phyloP scores from a whole-genome alignment of 345 rosid species.

The Camelina neglecta region DNA sequence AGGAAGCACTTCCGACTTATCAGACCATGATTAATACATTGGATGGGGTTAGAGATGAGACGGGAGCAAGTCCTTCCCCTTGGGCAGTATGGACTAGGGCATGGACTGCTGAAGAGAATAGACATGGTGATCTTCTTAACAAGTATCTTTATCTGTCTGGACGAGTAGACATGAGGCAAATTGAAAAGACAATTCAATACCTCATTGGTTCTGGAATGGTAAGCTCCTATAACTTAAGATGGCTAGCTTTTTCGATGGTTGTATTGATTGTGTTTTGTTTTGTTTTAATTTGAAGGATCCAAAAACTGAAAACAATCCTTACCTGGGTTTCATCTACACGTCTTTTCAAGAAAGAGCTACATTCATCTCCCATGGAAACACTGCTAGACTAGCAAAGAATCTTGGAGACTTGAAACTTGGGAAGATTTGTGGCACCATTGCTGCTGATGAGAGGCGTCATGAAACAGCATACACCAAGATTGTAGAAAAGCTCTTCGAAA shows the following conservation, averaged over 20 bases:
- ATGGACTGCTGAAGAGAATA: constrained; percentile 69
- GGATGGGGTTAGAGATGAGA: constrained; percentile 52
- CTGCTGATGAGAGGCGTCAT: constrained; percentile 68
- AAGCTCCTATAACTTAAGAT: constrained; percentile 3
- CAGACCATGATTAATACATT: constrained; percentile 80
- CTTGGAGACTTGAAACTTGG: constrained; percentile 57
- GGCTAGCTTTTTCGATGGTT: background rate
- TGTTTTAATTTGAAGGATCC: constrained; percentile 54
- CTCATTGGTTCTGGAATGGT: constrained; percentile 52
- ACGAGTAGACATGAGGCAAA: constrained; percentile 62
- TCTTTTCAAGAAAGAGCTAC: constrained; percentile 75
- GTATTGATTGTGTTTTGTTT: background rate
- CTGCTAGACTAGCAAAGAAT: constrained; percentile 45
- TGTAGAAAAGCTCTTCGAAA: constrained; percentile 58
- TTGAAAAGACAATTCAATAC: constrained; percentile 62
- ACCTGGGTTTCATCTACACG: constrained; percentile 60
- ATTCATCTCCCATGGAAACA: constrained; percentile 65
- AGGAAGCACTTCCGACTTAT: constrained; percentile 86
- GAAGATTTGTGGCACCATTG: constrained; percentile 60
- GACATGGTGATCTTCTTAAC: constrained; percentile 69
- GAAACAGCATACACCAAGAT: constrained; percentile 60
- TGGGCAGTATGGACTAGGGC: constrained; percentile 68
- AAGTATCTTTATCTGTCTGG: constrained; percentile 66
- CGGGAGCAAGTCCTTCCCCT: constrained; percentile 47
- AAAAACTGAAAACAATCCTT: constrained; percentile 57